Conservation (phyloP, 257 asterid species). For the Salvia hispanica region DNA sequence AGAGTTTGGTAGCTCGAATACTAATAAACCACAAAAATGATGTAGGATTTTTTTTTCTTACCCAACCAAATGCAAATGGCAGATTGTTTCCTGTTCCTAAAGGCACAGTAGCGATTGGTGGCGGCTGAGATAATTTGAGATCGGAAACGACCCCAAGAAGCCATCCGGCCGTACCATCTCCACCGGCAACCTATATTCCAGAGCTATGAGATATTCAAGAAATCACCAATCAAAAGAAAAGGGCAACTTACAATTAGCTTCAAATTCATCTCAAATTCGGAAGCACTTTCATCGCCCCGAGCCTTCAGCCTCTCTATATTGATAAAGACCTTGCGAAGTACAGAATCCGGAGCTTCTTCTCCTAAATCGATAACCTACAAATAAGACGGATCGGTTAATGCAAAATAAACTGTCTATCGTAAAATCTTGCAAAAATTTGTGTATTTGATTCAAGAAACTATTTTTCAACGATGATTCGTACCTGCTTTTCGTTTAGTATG, state of each 20-base stretch:
- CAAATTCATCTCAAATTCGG: slow-evolving; percentile 56
- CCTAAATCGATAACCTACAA: slow-evolving; percentile 86
- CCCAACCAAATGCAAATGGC: slow-evolving; percentile 99
- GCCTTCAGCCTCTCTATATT: slow-evolving; percentile 66
- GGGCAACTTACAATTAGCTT: slow-evolving; percentile 72
- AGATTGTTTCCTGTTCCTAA: slow-evolving; percentile 98
- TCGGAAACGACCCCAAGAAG: slow-evolving; percentile 96
- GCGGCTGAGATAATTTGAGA: slow-evolving; percentile 77
- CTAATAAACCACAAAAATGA: not conserved
- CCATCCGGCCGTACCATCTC: slow-evolving; percentile 99
- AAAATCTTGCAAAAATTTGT: too few relatives aligned
- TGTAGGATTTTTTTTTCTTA: slow-evolving; percentile 26
- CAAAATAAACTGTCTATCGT: too few relatives aligned
- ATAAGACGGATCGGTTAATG: not conserved
- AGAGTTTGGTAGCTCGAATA: slow-evolving; percentile 1
- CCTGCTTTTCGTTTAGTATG: slow-evolving; percentile 78
- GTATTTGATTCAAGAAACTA: not conserved
- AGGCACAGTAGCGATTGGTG: slow-evolving; percentile 92
- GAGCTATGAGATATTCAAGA: not conserved
- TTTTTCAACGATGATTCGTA: slow-evolving; percentile 16
- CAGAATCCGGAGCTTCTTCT: slow-evolving; percentile 78
- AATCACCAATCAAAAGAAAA: not conserved
- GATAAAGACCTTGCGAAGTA: slow-evolving; percentile 53
- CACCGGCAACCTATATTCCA: slow-evolving; percentile 83
- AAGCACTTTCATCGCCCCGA: slow-evolving; percentile 59